Evolutionary conservation across 2,329 filamentous ascomycete genomes (phyloP).

Genomic region (Neofusicoccum cordaticola): DNA sequence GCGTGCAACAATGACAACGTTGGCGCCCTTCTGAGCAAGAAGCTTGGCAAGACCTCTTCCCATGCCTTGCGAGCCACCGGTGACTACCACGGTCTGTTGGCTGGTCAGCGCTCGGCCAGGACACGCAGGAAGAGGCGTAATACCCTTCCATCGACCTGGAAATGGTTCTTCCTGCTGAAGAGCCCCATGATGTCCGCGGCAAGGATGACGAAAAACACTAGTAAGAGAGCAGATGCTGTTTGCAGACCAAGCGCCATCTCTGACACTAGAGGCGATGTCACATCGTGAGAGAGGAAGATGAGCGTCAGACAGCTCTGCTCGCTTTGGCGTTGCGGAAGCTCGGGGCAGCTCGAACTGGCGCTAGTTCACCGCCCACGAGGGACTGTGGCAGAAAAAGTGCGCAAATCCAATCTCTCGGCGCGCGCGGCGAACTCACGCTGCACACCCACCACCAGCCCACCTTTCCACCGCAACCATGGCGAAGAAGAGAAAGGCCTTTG

Average conservation of each 20-base stretch:
- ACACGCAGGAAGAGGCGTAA: conserved; percentile 22
- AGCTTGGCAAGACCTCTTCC: conserved; percentile 72
- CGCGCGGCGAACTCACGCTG: neutral
- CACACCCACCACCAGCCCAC: neutral
- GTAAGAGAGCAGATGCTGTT: conserved; percentile 34
- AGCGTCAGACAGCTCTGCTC: neutral
- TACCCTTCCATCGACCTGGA: conserved; percentile 83
- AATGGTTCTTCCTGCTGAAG: conserved; percentile 67
- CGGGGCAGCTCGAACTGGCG: neutral
- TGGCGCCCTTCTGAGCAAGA: conserved; percentile 79
- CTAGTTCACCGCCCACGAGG: conserved; percentile 4
- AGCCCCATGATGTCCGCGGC: conserved; percentile 61
- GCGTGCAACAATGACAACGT: conserved; percentile 80
- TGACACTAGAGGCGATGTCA: neutral
- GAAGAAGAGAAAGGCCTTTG: conserved; percentile 67
- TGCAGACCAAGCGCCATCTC: conserved; percentile 37
- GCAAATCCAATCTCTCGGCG: conserved; percentile 3
- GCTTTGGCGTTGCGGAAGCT: neutral
- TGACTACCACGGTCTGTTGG: conserved; percentile 79
- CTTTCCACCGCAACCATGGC: conserved; percentile 39
- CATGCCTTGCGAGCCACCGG: conserved; percentile 91
- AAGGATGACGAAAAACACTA: conserved; percentile 36
- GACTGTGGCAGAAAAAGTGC: conserved; percentile 7
- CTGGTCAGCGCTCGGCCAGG: conserved; percentile 18
- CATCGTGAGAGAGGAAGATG: neutral